Evolutionary conservation across 2,329 filamentous ascomycete species (phyloP), one percentile per base, ranked within the genome.

Genomic region (Cercospora sp.): DNA sequence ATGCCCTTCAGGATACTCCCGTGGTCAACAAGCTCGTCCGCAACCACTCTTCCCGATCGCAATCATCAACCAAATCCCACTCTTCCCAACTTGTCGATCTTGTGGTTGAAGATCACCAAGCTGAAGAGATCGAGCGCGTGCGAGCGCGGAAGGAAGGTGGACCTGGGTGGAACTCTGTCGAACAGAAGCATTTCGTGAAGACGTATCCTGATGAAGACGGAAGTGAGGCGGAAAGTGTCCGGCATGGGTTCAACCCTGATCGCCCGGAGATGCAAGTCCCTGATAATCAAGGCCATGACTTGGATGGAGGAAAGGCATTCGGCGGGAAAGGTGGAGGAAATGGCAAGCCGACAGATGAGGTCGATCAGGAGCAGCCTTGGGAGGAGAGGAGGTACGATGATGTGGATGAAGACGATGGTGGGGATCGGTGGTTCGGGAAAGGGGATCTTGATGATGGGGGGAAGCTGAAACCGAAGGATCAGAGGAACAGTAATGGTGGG

Each of bases 1-100:
- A 79, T n/a, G 55, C 64, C 18, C 67, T 73, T 23, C 42, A 70
- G 31, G 61, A 73, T 2, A 65, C 74, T 6, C 80, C 79, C 3
- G 66, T 79, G 8, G 70, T 81, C 5, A 75, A 77, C 59, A 78
- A 76, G 8, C 74, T 84, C 66, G 74, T 83, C 16, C 80, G 81
- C 53, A 80, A 82, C 67, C 76, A 85, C 59, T 87, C 86, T 6
- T 81, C 82, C 26, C 80, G 64, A 30, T 59, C 55, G 18, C 55
- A 59, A 20, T 59, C 55, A 23, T 78, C 76, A 6, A 78, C 76
- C 8, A 84, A 85, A 67, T 89, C 87, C 0, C 84, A 85, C 70
- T 82, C 81, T 68, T 88, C 87, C 70, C 89, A 91, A 72, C 80
- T 91, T 5, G 88, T 91, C 10, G 89, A 91, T 75, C 79, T 91